A percentile compares a stretch with the other conserved stretches of the same genome.
Conservation (phyloP, 176 grass and related monocot species). For the Juncus effusus region DNA sequence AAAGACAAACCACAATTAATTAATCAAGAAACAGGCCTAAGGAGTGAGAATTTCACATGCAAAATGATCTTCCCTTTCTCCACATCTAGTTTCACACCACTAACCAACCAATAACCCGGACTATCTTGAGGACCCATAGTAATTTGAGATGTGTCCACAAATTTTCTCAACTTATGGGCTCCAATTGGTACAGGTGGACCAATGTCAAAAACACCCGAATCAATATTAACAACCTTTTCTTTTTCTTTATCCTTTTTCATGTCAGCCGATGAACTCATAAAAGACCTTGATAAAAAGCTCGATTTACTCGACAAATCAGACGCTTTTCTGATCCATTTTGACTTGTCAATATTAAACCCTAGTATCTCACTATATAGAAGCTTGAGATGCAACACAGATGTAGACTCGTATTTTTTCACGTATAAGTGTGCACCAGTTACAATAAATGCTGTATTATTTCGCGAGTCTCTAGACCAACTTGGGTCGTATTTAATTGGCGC, state of each 20-base stretch:
- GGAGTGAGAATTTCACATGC: conserved; percentile 80
- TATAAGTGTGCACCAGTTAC: conserved; percentile 72
- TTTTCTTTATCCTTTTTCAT: conserved; percentile 26
- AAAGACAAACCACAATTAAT: neutral
- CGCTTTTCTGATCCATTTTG: conserved; percentile 48
- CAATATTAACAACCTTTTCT: conserved; percentile 22
- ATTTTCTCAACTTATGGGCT: conserved; percentile 60
- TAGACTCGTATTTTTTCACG: conserved; percentile 35
- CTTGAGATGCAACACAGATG: conserved; percentile 57
- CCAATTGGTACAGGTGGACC: conserved; percentile 62
- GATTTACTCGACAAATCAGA: conserved; percentile 40
- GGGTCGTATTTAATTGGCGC: conserved; percentile 68
- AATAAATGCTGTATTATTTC: conserved; percentile 29
- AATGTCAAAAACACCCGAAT: conserved; percentile 61
- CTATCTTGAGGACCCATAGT: conserved; percentile 69
- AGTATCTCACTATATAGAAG: conserved; percentile 59
- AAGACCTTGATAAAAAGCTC: conserved; percentile 47
- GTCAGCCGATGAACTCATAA: conserved; percentile 17
- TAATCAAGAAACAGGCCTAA: conserved; percentile 48
- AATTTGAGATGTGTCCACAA: conserved; percentile 64
- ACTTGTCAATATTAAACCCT: conserved; percentile 48
- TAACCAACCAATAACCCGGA: conserved; percentile 87
- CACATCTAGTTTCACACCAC: conserved; percentile 68
- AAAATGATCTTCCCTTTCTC: conserved; percentile 81
- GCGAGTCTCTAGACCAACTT: conserved; percentile 24